These are phyloP conservation scores for Lagenaria siceraria DNA, from an alignment of 306 rosid species.

Conservation along the genomic window DNA sequence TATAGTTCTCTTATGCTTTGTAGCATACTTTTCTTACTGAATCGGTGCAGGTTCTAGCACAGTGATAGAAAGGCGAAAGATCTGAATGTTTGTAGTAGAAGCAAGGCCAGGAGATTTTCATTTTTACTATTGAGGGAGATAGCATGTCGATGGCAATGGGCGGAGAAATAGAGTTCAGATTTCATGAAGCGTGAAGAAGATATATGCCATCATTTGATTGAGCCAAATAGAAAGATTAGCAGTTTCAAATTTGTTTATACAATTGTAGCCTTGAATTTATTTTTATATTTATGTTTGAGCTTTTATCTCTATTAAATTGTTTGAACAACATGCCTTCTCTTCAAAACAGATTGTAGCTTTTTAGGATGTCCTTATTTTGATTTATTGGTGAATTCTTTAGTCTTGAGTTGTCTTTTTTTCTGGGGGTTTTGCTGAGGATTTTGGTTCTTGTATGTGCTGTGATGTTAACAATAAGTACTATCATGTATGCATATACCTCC, in stretches of 20 bases:
- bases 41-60: conserved; percentile 8
- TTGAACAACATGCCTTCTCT: conserved; percentile 4
- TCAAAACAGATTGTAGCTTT: neutral
- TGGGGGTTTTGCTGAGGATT: neutral
- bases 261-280: conserved; percentile 7
- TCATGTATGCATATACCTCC: neutral
- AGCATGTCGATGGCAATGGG: neutral
- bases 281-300: neutral
- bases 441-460: neutral
- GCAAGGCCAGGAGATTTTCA: neutral
- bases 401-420: neutral
- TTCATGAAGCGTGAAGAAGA: neutral
- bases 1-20: conserved; percentile 24
- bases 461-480: neutral
- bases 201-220: neutral
- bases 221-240: conserved; percentile 8
- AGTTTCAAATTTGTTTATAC: neutral
- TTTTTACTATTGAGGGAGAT: conserved; percentile 5
- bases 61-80: neutral
- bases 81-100: conserved; percentile 1
- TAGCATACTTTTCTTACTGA: conserved; percentile 7
- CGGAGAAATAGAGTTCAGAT: neutral
- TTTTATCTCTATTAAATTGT: neutral
- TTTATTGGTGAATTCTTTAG: conserved; percentile 8
- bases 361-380: neutral